Conservation (phyloP, 129 eudicot genomes). For the Smallanthus sonchifolius region DNA sequence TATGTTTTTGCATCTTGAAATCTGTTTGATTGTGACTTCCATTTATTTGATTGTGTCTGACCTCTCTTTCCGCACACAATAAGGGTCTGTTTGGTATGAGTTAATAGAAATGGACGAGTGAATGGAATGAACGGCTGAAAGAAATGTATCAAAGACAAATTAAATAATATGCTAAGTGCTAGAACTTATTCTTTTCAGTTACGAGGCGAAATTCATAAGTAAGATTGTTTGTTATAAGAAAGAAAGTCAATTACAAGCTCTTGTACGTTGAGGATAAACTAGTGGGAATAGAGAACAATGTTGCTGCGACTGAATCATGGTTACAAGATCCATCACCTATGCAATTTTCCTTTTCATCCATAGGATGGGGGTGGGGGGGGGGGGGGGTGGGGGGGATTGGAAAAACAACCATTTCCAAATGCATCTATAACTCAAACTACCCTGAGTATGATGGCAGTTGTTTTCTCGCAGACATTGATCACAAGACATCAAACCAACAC, state of each 20-base stretch:
- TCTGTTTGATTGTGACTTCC: no score
- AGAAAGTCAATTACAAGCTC: not conserved
- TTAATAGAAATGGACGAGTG: no score
- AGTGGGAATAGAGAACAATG: not conserved
- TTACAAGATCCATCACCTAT: not conserved
- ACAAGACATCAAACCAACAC: not conserved
- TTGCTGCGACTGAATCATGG: slow-evolving; percentile 4
- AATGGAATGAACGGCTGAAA: no score
- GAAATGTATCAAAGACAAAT: no score
- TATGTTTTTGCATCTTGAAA: no score
- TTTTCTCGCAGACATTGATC: not conserved
- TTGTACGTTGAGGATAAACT: not conserved
- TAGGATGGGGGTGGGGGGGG: not conserved
- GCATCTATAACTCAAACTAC: not conserved
- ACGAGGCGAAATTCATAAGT: not conserved
- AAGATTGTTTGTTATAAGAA: not conserved
- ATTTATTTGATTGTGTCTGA: no score
- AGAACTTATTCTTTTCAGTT: not conserved
- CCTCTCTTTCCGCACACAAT: no score
- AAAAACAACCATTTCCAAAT: slow-evolving; percentile 15
- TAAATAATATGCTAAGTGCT: not conserved
- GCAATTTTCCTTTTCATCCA: not conserved
- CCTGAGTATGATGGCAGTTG: not conserved
- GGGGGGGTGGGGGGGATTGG: slow-evolving; percentile 4
- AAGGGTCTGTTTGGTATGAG: no score